phyloP scores from a whole-genome alignment of 1,139 yeast genomes.

The Geotrichum carabidarum region DNA sequence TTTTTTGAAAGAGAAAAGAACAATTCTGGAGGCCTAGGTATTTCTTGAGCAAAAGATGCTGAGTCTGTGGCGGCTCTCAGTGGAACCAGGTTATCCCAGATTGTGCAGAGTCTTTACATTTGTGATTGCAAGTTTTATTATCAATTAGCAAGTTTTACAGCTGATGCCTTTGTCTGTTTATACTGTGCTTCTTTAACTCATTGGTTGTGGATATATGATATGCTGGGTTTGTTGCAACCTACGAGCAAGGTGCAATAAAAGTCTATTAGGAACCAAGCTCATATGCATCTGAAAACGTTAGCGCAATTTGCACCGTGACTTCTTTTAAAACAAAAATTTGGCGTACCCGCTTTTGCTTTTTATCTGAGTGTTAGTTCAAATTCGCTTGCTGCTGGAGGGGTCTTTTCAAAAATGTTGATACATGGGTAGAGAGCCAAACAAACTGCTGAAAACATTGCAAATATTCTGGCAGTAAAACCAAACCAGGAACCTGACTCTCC shows the following conservation, averaged over 20 bases:
- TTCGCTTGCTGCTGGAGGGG: constrained; percentile 78
- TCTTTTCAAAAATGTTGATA: constrained; percentile 85
- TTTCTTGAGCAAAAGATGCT: constrained; percentile 78
- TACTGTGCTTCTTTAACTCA: constrained; percentile 56
- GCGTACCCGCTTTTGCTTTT: constrained; percentile 38
- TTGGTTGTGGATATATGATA: constrained; percentile 71
- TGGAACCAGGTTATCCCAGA: constrained; percentile 80
- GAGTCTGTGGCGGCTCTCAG: constrained; percentile 78
- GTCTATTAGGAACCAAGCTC: constrained; percentile 39
- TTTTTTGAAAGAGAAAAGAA: constrained; percentile 66
- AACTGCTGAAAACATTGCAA: constrained; percentile 77
- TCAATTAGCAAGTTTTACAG: constrained; percentile 64
- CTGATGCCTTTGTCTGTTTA: constrained; percentile 61
- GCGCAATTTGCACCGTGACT: constrained; percentile 40
- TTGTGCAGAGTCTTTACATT: constrained; percentile 67
- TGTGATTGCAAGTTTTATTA: constrained; percentile 65
- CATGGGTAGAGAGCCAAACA: constrained; percentile 40
- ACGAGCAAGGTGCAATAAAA: constrained; percentile 46
- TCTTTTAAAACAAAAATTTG: constrained; percentile 38
- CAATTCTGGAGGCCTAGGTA: constrained; percentile 72
- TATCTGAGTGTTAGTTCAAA: constrained; percentile 63
- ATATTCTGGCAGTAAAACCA: constrained; percentile 63
- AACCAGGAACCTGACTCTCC: constrained; percentile 49
- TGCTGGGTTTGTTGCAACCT: constrained; percentile 74
- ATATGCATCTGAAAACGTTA: constrained; percentile 37